Conservation (phyloP, 140 eudicot genomes). For the Senecio squalidus region DNA sequence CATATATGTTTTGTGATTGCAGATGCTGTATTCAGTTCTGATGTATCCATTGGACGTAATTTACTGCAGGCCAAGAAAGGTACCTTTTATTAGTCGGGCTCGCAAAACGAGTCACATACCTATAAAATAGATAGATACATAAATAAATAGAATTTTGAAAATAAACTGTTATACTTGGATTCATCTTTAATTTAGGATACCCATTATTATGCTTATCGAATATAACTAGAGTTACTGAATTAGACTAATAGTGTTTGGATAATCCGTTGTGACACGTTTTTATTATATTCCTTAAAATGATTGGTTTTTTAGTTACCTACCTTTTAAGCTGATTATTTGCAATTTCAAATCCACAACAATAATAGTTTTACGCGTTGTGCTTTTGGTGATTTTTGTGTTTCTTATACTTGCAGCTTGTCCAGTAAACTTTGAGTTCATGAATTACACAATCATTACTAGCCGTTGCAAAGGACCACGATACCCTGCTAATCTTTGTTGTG, state of each 20-base stretch:
- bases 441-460: constrained; percentile 70
- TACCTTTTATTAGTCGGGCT: not conserved
- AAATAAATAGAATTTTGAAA: too few species aligned
- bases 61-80: constrained; percentile 60
- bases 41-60: constrained; percentile 42
- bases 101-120: too few species aligned
- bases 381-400: not conserved
- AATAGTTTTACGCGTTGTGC: too few species aligned
- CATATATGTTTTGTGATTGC: constrained; percentile 3
- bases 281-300: too few species aligned
- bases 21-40: constrained; percentile 42
- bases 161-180: not conserved
- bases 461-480: constrained; percentile 72
- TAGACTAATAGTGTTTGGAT: too few species aligned
- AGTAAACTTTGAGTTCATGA: constrained; percentile 54
- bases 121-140: too few species aligned
- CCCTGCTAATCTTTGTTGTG: constrained; percentile 44
- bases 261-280: too few species aligned
- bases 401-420: constrained; percentile 50
- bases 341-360: too few species aligned
- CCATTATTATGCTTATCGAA: too few species aligned
- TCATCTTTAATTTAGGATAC: constrained; percentile 6
- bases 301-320: too few species aligned
- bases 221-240: too few species aligned
- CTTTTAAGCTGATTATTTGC: too few species aligned